These are phyloP conservation scores for Hysterium pulicare DNA, from an alignment of 2,329 filamentous ascomycete genomes.

Conservation along the genomic window DNA sequence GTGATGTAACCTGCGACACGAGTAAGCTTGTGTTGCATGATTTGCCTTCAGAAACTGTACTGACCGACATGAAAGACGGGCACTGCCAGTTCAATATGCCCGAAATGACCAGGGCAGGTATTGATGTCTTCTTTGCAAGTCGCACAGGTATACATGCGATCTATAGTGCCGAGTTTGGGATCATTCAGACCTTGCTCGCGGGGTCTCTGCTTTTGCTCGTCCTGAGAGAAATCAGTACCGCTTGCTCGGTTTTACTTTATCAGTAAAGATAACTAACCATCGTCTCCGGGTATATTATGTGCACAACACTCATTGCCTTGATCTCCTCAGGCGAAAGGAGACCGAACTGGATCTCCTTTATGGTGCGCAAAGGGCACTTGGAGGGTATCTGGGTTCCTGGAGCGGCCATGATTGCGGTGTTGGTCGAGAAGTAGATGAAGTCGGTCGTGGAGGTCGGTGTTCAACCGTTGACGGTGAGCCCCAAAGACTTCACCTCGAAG, in stretches of 20 bases:
- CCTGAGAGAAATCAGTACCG: slow-evolving; percentile 43
- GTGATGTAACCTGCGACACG: slow-evolving; percentile 79
- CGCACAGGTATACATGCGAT: slow-evolving; percentile 90
- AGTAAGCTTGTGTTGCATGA: slow-evolving; percentile 17
- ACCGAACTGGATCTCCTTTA: slow-evolving; percentile 99
- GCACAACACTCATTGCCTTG: slow-evolving; percentile 95
- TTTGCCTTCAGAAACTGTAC: slow-evolving; percentile 14
- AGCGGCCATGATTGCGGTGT: slow-evolving; percentile 66
- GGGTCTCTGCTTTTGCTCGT: slow-evolving; percentile 87
- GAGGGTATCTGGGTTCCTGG: slow-evolving; percentile 76
- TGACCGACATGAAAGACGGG: slow-evolving; percentile 85
- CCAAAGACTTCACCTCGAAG: slow-evolving; percentile 13
- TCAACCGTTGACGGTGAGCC: slow-evolving; percentile 8
- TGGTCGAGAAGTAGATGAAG: slow-evolving; percentile 4
- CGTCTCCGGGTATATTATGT: slow-evolving; percentile 97
- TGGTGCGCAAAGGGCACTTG: slow-evolving; percentile 78
- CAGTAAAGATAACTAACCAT: slow-evolving; percentile 57
- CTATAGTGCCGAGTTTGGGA: slow-evolving; percentile 91
- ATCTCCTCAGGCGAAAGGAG: slow-evolving; percentile 97
- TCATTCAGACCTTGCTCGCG: slow-evolving; percentile 92
- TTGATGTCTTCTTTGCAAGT: slow-evolving; percentile 95
- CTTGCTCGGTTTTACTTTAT: slow-evolving; percentile 6
- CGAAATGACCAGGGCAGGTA: slow-evolving; percentile 96
- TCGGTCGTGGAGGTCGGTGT: slow-evolving; percentile 6
- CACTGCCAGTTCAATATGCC: slow-evolving; percentile 95